Evolutionary conservation across 2,329 filamentous ascomycete species (phyloP).

Genomic region (Apiospora kogelbergensis): DNA sequence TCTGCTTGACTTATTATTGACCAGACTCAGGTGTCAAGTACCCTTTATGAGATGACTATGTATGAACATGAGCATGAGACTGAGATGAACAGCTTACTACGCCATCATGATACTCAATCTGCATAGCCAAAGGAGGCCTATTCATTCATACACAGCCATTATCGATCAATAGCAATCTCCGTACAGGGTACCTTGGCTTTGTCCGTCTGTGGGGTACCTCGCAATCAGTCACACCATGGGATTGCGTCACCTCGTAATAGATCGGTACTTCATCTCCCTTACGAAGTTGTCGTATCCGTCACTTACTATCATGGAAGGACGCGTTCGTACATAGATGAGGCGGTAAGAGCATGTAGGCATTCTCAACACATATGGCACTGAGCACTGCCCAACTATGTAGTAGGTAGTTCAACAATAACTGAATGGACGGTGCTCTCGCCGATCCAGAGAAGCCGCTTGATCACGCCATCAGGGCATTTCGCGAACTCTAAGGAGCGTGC

Average conservation of each 20-base stretch:
- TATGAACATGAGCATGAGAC: not conserved
- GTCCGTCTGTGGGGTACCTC: not conserved
- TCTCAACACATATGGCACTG: not conserved
- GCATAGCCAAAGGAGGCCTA: not conserved
- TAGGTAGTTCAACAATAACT: not conserved
- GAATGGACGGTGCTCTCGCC: not conserved
- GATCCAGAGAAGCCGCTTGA: not conserved
- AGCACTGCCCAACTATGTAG: not conserved
- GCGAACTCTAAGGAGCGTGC: not conserved
- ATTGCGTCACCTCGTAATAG: constrained; percentile 9
- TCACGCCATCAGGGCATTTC: not conserved
- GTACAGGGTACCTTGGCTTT: constrained; percentile 1
- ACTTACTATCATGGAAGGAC: not conserved
- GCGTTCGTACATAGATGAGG: not conserved
- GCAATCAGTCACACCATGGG: not conserved
- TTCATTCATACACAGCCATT: not conserved
- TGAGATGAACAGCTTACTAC: not conserved
- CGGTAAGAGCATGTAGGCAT: not conserved
- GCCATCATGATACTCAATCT: not conserved
- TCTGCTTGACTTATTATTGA: no score
- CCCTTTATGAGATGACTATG: not conserved
- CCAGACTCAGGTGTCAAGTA: not conserved
- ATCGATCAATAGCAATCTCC: not conserved
- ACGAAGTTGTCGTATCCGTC: not conserved
- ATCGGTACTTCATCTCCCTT: constrained; percentile 1